A percentile compares a stretch with the other conserved stretches of the same genome.
phyloP scores from a whole-genome alignment of 1,139 yeast species.

The Yamadazyma oceani region DNA sequence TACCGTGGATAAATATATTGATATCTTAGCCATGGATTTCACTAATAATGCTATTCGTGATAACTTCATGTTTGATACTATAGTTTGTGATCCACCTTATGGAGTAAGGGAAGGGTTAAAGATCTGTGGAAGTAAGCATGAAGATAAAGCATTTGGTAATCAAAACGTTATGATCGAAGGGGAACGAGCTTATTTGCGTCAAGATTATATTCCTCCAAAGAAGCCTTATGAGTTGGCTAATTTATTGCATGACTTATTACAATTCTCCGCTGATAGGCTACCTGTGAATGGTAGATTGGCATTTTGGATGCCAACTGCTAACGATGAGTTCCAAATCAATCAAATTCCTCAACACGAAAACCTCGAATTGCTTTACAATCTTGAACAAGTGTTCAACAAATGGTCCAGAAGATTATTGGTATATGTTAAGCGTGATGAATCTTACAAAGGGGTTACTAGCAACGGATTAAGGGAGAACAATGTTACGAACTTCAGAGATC shows the following conservation, averaged over 20 bases:
- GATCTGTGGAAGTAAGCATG: slow-evolving; percentile 82
- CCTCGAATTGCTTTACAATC: slow-evolving; percentile 66
- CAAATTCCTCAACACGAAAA: slow-evolving; percentile 78
- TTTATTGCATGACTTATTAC: slow-evolving; percentile 71
- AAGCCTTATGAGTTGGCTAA: slow-evolving; percentile 82
- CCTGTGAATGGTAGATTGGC: slow-evolving; percentile 78
- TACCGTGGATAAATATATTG: slow-evolving; percentile 59
- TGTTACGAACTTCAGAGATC: slow-evolving; percentile 67
- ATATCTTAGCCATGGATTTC: slow-evolving; percentile 88
- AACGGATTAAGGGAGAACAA: slow-evolving; percentile 43
- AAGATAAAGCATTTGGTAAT: slow-evolving; percentile 56
- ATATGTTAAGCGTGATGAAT: slow-evolving; percentile 65
- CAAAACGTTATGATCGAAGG: slow-evolving; percentile 75
- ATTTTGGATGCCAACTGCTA: slow-evolving; percentile 98
- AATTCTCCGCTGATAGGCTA: slow-evolving; percentile 69
- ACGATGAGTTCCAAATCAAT: slow-evolving; percentile 75
- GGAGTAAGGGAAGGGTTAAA: slow-evolving; percentile 96
- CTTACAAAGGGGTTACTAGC: slow-evolving; percentile 57
- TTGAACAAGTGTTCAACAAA: slow-evolving; percentile 86
- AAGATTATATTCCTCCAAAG: slow-evolving; percentile 89
- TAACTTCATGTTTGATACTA: slow-evolving; percentile 67
- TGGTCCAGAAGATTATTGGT: slow-evolving; percentile 89
- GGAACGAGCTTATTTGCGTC: slow-evolving; percentile 69
- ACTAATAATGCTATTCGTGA: slow-evolving; percentile 81
- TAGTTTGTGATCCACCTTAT: slow-evolving; percentile 96